A percentile compares a stretch with the other conserved stretches of the same genome.
Conservation (phyloP, 1,139 yeast species). For the Kazachstania sp. region DNA sequence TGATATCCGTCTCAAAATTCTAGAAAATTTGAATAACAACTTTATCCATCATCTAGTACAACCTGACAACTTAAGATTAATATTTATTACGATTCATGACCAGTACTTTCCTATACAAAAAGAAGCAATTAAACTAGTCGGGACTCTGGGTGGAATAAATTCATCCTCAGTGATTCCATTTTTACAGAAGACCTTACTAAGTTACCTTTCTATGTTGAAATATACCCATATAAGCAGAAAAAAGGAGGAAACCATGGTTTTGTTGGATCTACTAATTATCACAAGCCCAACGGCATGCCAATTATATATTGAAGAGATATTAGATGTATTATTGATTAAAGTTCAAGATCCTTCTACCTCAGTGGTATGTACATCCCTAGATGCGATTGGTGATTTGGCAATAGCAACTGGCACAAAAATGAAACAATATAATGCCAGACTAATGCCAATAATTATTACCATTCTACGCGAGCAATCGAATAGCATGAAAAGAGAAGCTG, state of each 20-base stretch:
- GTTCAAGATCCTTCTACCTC: constrained; percentile 66
- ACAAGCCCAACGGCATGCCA: constrained; percentile 73
- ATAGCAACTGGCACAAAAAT: constrained; percentile 85
- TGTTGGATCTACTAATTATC: constrained; percentile 64
- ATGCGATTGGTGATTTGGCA: constrained; percentile 81
- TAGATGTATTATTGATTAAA: constrained; percentile 72
- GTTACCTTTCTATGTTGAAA: constrained; percentile 74
- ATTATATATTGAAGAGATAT: constrained; percentile 85
- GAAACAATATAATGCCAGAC: constrained; percentile 56
- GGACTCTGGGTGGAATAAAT: constrained; percentile 74
- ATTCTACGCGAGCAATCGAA: constrained; percentile 91
- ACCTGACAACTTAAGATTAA: constrained; percentile 76
- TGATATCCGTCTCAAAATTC: constrained; percentile 73
- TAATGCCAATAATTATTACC: constrained; percentile 83
- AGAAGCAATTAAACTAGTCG: constrained; percentile 68
- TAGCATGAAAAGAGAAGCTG: constrained; percentile 78
- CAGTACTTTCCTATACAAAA: constrained; percentile 78
- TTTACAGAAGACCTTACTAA: constrained; percentile 75
- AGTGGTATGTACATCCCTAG: constrained; percentile 78
- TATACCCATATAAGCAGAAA: constrained; percentile 67
- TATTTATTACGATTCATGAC: constrained; percentile 87
- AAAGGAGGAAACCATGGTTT: constrained; percentile 79
- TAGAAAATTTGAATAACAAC: constrained; percentile 60
- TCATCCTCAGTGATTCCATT: constrained; percentile 97
- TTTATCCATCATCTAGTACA: constrained; percentile 92